phyloP scores from a whole-genome alignment of 1,139 yeast species.

The Pneumocystis murina region DNA sequence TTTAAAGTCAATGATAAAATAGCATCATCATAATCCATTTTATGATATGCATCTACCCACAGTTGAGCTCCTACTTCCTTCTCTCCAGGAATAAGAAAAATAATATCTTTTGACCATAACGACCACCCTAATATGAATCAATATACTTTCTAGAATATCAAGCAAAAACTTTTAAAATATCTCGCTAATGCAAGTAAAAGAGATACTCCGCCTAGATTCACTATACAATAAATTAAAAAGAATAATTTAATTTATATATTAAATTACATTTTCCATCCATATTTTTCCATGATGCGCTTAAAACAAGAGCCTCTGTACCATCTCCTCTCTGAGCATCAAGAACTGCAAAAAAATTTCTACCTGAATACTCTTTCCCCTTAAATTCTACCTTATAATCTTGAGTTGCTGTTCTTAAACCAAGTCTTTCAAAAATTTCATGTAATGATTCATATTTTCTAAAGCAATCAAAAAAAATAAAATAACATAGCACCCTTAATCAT shows the following conservation, averaged over 20 bases:
- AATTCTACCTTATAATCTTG: conserved; percentile 27
- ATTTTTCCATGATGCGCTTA: conserved; percentile 77
- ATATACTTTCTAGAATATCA: background rate
- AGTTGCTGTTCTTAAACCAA: conserved; percentile 56
- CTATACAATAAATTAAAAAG: conserved; percentile 9
- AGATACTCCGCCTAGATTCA: conserved; percentile 70
- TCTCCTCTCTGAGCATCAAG: conserved; percentile 92
- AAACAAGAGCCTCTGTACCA: conserved; percentile 86
- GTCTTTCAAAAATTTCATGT: conserved; percentile 47
- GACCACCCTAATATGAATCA: conserved; percentile 36
- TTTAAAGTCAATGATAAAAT: conserved; percentile 58
- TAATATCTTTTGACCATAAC: conserved; percentile 89
- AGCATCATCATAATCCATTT: conserved; percentile 5
- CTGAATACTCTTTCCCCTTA: conserved; percentile 23
- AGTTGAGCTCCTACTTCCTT: conserved; percentile 53
- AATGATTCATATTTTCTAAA: conserved; percentile 31
- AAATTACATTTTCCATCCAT: conserved; percentile 29
- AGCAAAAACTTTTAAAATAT: conserved; percentile 43
- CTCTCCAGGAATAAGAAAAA: conserved; percentile 68
- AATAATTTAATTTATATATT: background rate
- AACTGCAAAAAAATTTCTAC: conserved; percentile 59
- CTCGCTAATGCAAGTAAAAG: conserved; percentile 58
- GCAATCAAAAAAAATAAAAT: background rate
- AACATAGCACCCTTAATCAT: conserved; percentile 10
- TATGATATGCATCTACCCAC: conserved; percentile 91